A percentile compares a stretch with the other conserved stretches of the same genome.
Evolutionary conservation across 2,329 filamentous ascomycete species (phyloP).

Genomic region (Aspergillus tubingensis): DNA sequence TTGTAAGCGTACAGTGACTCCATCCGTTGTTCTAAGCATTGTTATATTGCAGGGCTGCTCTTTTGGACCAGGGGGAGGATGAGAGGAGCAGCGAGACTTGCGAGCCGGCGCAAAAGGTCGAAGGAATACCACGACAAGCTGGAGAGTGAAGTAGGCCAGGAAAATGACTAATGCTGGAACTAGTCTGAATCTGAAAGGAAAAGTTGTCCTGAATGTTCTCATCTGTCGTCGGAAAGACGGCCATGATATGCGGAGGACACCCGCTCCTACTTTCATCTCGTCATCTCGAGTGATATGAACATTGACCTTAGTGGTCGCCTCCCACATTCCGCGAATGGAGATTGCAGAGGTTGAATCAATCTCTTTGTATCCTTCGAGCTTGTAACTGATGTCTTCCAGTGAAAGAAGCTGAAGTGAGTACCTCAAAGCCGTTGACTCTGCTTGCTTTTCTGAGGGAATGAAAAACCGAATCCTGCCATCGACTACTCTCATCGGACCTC

Average conservation of each 20-base stretch:
- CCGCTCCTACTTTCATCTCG: slow-evolving; percentile 10
- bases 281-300: slow-evolving; percentile 10
- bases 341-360: slow-evolving; percentile 13
- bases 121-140: slow-evolving; percentile 15
- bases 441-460: background rate
- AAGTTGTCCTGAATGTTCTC: slow-evolving; percentile 8
- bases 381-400: slow-evolving; percentile 11
- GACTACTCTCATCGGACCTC: background rate
- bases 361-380: background rate
- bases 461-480: slow-evolving; percentile 9
- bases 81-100: background rate
- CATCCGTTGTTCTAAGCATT: background rate
- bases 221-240: slow-evolving; percentile 15
- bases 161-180: slow-evolving; percentile 11
- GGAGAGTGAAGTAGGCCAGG: slow-evolving; percentile 10
- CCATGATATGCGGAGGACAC: slow-evolving; percentile 17
- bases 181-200: background rate
- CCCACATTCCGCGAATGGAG: slow-evolving; percentile 16
- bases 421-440: slow-evolving; percentile 10
- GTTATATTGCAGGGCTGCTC: background rate
- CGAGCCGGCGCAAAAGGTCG: slow-evolving; percentile 9
- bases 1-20: background rate
- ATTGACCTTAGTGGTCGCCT: slow-evolving; percentile 19
- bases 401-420: slow-evolving; percentile 3
- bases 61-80: background rate